A percentile compares a stretch with the other conserved stretches of the same genome.
Evolutionary conservation across 192 early-diverging fungal genomes (phyloP).

Genomic region (Gorgonomyces haynaldii): DNA sequence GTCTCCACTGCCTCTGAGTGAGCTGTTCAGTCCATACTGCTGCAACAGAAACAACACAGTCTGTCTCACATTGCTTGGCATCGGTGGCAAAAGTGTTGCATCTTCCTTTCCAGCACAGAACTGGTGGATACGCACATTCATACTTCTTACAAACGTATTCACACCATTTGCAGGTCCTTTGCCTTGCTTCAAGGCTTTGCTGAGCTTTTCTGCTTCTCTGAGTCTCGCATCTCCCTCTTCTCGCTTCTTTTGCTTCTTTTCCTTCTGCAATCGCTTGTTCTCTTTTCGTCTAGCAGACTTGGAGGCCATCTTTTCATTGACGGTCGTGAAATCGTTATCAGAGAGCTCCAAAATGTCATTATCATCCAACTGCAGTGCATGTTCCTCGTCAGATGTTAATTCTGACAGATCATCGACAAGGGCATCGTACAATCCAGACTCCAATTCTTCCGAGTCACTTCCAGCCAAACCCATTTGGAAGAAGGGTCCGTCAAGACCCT

Average conservation of each 20-base stretch:
- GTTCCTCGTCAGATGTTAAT: constrained; percentile 11
- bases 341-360: constrained; percentile 5
- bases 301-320: constrained; percentile 1
- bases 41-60: too few species aligned
- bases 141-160: constrained; percentile 10
- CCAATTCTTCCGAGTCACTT: constrained; percentile 10
- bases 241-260: constrained; percentile 5
- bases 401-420: constrained; percentile 7
- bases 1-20: constrained; percentile 12
- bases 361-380: constrained; percentile 5
- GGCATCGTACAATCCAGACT: background rate
- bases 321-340: constrained; percentile 1
- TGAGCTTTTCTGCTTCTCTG: constrained; percentile 1
- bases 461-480: too few species aligned
- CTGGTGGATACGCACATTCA: constrained; percentile 12
- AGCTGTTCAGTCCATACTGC: too few species aligned
- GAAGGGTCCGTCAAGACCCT: too few species aligned
- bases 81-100: too few species aligned
- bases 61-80: too few species aligned
- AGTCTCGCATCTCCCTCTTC: constrained; percentile 13
- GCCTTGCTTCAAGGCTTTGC: constrained; percentile 2
- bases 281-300: constrained; percentile 1
- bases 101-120: background rate
- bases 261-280: constrained; percentile 6
- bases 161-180: constrained; percentile 16